Evolutionary conservation across 306 rosid species (phyloP).

Genomic region (Quercus berberidifolia): DNA sequence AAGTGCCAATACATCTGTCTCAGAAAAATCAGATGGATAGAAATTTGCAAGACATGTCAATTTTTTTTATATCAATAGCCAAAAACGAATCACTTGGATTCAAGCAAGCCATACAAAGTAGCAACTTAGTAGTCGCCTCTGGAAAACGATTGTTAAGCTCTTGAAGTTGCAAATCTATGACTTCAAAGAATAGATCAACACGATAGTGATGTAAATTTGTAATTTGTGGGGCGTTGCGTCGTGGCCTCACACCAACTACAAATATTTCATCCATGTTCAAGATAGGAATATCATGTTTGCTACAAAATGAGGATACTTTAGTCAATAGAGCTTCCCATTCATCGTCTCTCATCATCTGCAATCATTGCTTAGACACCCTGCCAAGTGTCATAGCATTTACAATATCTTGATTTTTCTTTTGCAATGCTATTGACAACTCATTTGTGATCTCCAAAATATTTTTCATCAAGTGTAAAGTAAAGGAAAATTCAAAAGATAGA

Average conservation of each 20-base stretch:
- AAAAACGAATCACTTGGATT: background rate
- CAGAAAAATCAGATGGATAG: too few relatives aligned
- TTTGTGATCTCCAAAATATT: background rate
- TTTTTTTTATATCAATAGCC: background rate
- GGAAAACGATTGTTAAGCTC: background rate
- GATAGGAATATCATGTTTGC: background rate
- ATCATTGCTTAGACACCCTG: background rate
- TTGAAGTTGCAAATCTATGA: background rate
- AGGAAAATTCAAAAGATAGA: background rate
- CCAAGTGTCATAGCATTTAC: background rate
- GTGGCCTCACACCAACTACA: background rate
- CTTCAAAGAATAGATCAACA: background rate
- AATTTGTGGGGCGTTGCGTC: background rate
- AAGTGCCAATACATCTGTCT: too few relatives aligned
- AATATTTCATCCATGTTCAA: background rate
- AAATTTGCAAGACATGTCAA: background rate
- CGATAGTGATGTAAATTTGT: background rate
- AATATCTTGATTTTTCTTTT: slow-evolving; percentile 5
- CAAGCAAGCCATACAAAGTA: background rate
- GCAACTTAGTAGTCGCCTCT: background rate
- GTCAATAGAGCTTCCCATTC: too few relatives aligned
- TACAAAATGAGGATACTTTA: background rate
- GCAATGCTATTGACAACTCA: background rate
- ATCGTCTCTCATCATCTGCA: background rate
- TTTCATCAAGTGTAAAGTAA: background rate